A percentile compares a stretch with the other conserved stretches of the same genome.
Evolutionary conservation across 768 basidiomycete species (phyloP).

Genomic region (Calocera viscosa): DNA sequence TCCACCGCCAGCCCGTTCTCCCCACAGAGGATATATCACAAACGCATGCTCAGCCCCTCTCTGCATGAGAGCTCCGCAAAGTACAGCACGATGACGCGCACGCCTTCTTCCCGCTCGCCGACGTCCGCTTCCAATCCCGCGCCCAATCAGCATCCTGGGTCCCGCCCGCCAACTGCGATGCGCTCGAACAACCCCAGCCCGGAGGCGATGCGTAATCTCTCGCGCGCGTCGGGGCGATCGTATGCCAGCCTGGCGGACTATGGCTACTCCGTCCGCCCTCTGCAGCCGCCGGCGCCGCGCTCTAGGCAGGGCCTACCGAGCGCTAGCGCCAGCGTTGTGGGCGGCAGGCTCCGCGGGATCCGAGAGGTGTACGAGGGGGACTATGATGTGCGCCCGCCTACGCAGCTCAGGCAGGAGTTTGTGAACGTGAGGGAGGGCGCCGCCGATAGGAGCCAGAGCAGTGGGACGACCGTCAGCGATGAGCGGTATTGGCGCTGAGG

Average conservation of each 20-base stretch:
- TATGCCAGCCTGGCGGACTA: constrained; percentile 1
- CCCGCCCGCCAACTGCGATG: neutral
- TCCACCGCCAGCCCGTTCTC: neutral
- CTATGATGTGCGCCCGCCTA: neutral
- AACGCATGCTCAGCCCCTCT: neutral
- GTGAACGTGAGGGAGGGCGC: neutral
- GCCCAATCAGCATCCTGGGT: neutral
- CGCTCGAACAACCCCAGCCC: neutral
- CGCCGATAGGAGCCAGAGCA: neutral
- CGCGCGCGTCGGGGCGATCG: neutral
- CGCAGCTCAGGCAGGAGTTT: neutral
- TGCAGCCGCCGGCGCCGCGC: neutral
- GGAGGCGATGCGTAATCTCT: neutral
- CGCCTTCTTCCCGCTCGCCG: neutral
- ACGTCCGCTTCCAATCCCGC: neutral
- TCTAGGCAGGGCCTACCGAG: neutral
- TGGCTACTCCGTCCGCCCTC: neutral
- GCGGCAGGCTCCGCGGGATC: neutral
- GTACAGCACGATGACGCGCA: constrained; percentile 5
- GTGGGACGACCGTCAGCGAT: neutral
- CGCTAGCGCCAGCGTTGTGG: neutral
- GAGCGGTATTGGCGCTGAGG: neutral
- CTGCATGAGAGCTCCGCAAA: neutral
- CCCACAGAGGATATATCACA: neutral
- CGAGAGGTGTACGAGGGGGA: neutral